Evolutionary conservation across 2,329 filamentous ascomycete species (phyloP).

Genomic region (Salinomyces thailandicus): DNA sequence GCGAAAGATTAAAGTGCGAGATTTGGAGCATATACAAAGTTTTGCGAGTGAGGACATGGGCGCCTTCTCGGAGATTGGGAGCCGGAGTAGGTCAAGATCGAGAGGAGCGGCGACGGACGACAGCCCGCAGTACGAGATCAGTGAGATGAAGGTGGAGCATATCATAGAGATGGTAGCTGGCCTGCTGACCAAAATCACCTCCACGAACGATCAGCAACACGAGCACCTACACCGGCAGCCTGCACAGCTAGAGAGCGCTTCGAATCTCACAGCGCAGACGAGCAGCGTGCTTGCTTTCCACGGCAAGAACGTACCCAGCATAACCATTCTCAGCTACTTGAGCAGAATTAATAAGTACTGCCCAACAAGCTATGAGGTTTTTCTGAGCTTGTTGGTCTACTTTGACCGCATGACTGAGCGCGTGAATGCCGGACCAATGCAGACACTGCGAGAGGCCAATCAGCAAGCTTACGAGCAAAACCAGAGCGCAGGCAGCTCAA

Average conservation of each 20-base stretch:
- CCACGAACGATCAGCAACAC: slow-evolving; percentile 89
- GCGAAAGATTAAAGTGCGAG: slow-evolving; percentile 66
- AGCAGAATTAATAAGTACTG: slow-evolving; percentile 98
- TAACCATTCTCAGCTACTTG: slow-evolving; percentile 91
- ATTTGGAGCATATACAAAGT: slow-evolving; percentile 82
- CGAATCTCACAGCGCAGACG: slow-evolving; percentile 52
- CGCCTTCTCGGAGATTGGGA: slow-evolving; percentile 40
- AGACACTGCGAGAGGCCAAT: slow-evolving; percentile 47
- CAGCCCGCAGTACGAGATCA: slow-evolving; percentile 75
- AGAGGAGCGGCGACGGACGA: slow-evolving; percentile 41
- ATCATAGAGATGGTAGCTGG: slow-evolving; percentile 99
- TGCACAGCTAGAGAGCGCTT: slow-evolving; percentile 48
- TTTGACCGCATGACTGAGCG: slow-evolving; percentile 98
- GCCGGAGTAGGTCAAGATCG: slow-evolving; percentile 29
- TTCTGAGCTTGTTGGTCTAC: slow-evolving; percentile 87
- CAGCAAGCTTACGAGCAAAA: slow-evolving; percentile 34
- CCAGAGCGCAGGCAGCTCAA: slow-evolving; percentile 12
- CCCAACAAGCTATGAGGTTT: slow-evolving; percentile 96
- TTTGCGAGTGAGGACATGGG: slow-evolving; percentile 70
- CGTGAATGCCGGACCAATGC: slow-evolving; percentile 71
- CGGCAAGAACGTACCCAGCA: slow-evolving; percentile 93
- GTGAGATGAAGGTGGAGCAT: slow-evolving; percentile 90
- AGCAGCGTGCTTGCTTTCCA: slow-evolving; percentile 85
- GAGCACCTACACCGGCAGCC: slow-evolving; percentile 74
- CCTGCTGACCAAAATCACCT: slow-evolving; percentile 90